Percentiles rank a stretch among this genome's conserved stretches.
phyloP scores from a whole-genome alignment of 768 basidiomycete genomes.

The Pisolithus sp. region DNA sequence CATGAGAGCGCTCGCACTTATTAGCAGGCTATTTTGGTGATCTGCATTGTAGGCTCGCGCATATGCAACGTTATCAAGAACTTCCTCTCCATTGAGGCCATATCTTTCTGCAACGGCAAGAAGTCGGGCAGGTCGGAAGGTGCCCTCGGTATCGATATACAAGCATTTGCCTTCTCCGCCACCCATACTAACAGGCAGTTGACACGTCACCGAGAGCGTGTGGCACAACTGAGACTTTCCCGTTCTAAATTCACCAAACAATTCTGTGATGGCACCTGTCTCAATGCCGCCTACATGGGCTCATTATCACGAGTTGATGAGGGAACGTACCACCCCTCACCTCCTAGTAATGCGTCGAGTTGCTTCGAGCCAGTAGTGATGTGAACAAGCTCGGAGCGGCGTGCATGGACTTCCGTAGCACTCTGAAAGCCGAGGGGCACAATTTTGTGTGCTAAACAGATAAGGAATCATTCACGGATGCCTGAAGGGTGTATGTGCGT shows the following conservation, averaged over 20 bases:
- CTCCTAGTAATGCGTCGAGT: slow-evolving; percentile 90
- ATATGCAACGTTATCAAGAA: slow-evolving; percentile 97
- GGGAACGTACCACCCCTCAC: slow-evolving; percentile 32
- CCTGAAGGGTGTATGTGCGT: not conserved
- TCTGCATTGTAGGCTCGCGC: slow-evolving; percentile 98
- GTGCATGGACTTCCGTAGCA: slow-evolving; percentile 94
- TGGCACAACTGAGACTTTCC: slow-evolving; percentile 99
- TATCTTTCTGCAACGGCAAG: slow-evolving; percentile 93
- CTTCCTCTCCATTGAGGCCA: slow-evolving; percentile 97
- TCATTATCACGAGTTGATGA: slow-evolving; percentile 9
- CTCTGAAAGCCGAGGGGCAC: slow-evolving; percentile 97
- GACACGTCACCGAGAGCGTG: slow-evolving; percentile 96
- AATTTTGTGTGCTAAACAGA: slow-evolving; percentile 76
- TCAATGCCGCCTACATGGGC: slow-evolving; percentile 76
- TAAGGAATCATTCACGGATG: slow-evolving; percentile 6
- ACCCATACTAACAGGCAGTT: slow-evolving; percentile 95
- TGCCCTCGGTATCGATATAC: slow-evolving; percentile 98
- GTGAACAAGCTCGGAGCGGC: slow-evolving; percentile 89
- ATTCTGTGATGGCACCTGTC: slow-evolving; percentile 95
- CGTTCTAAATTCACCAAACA: slow-evolving; percentile 97
- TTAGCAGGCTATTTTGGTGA: slow-evolving; percentile 86
- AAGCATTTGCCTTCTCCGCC: slow-evolving; percentile 98
- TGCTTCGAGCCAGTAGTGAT: slow-evolving; percentile 97
- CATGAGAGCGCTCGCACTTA: slow-evolving; percentile 97
- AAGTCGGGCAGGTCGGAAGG: slow-evolving; percentile 93